These are phyloP conservation scores for Akanthomyces muscarius DNA, from an alignment of 2,329 filamentous ascomycete genomes.

Conservation along the genomic window DNA sequence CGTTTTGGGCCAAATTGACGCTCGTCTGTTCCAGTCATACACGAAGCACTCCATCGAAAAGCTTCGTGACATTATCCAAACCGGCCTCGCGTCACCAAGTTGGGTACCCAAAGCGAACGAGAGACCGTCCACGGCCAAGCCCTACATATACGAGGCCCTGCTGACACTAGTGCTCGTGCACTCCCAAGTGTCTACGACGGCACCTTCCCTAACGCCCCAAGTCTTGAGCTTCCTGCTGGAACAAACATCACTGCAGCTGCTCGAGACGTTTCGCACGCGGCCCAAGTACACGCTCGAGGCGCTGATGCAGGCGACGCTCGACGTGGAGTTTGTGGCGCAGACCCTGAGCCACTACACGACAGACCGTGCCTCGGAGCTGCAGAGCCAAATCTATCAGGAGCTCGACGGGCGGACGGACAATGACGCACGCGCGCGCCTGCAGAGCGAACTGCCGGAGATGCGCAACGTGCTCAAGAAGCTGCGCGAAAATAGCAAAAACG, in stretches of 20 bases:
- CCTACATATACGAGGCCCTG: slow-evolving; percentile 86
- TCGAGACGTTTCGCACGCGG: slow-evolving; percentile 70
- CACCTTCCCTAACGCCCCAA: slow-evolving; percentile 69
- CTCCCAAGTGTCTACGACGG: slow-evolving; percentile 79
- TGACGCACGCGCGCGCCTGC: slow-evolving; percentile 71
- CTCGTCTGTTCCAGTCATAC: slow-evolving; percentile 87
- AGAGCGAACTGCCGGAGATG: slow-evolving; percentile 88
- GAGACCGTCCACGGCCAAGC: slow-evolving; percentile 69
- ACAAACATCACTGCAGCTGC: slow-evolving; percentile 72
- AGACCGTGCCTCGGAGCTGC: slow-evolving; percentile 72
- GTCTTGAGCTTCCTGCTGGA: slow-evolving; percentile 86
- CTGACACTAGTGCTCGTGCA: slow-evolving; percentile 86
- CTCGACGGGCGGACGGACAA: slow-evolving; percentile 87
- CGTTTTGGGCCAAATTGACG: slow-evolving; percentile 85
- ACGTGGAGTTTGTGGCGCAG: slow-evolving; percentile 95
- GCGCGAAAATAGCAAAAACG: slow-evolving; percentile 74
- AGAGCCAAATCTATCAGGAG: slow-evolving; percentile 88
- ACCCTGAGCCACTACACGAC: slow-evolving; percentile 88
- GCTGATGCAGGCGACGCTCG: slow-evolving; percentile 94
- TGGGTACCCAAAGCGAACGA: slow-evolving; percentile 62
- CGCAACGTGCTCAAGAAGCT: slow-evolving; percentile 79
- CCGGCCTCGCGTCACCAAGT: slow-evolving; percentile 64
- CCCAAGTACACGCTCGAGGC: slow-evolving; percentile 69
- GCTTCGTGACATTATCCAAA: slow-evolving; percentile 65
- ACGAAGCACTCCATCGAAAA: slow-evolving; percentile 69